Percentiles rank a stretch among this genome's conserved stretches.
phyloP scores from a whole-genome alignment of 768 basidiomycete species.

The Rhizopogon salebrosus region DNA sequence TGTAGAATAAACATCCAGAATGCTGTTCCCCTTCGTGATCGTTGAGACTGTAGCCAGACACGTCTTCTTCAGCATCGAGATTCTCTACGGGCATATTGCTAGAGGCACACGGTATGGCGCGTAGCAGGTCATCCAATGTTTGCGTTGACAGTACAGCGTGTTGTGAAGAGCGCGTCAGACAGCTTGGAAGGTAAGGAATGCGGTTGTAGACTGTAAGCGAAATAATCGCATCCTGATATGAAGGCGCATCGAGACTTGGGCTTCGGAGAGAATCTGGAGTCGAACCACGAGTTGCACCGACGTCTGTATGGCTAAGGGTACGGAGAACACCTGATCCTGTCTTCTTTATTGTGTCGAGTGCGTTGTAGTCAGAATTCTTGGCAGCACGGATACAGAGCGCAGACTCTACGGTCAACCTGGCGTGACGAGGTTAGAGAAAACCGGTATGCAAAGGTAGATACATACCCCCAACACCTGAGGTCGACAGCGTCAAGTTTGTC shows the following conservation, averaged over 20 bases:
- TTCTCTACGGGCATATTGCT: slow-evolving; percentile 46
- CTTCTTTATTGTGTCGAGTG: slow-evolving; percentile 29
- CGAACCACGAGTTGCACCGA: background rate
- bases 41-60: slow-evolving; percentile 28
- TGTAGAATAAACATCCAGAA: slow-evolving; percentile 47
- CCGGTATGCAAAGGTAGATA: slow-evolving; percentile 1
- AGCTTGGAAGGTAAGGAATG: slow-evolving; percentile 55
- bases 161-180: slow-evolving; percentile 58
- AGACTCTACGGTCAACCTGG: slow-evolving; percentile 48
- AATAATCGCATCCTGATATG: slow-evolving; percentile 40
- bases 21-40: slow-evolving; percentile 6
- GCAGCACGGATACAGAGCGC: slow-evolving; percentile 59
- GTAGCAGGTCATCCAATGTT: slow-evolving; percentile 59
- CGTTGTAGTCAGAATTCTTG: slow-evolving; percentile 64
- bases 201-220: slow-evolving; percentile 58
- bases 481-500: slow-evolving; percentile 44
- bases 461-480: slow-evolving; percentile 62
- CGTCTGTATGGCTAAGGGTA: background rate
- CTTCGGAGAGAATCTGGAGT: background rate
- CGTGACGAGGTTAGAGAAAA: background rate
- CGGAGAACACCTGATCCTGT: slow-evolving; percentile 31
- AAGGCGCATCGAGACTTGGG: background rate
- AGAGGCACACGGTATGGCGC: slow-evolving; percentile 56
- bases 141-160: slow-evolving; percentile 69
- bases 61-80: slow-evolving; percentile 24